A percentile compares a stretch with the other conserved stretches of the same genome.
phyloP scores from a whole-genome alignment of 2,329 filamentous ascomycete species.

The Phialophora expanda region DNA sequence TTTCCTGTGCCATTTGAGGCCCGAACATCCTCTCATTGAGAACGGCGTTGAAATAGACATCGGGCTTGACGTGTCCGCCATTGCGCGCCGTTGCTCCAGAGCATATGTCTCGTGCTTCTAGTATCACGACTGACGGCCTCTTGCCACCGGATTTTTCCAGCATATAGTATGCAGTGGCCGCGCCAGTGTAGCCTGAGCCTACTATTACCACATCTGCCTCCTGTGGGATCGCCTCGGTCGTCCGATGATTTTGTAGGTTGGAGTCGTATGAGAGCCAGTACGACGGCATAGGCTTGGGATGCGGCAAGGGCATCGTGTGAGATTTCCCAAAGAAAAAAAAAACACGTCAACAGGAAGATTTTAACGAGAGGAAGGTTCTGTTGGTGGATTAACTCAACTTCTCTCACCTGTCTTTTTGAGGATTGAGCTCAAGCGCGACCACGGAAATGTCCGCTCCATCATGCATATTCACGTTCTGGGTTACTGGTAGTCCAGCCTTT shows the following conservation, averaged over 20 bases:
- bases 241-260: conserved; percentile 28
- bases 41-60: conserved; percentile 48
- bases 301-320: conserved; percentile 25
- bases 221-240: conserved; percentile 43
- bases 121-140: conserved; percentile 45
- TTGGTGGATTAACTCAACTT: background rate
- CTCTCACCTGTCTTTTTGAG: background rate
- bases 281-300: conserved; percentile 26
- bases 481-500: background rate
- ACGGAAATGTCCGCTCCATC: conserved; percentile 4
- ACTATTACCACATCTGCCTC: conserved; percentile 55
- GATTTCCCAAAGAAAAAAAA: background rate
- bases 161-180: conserved; percentile 53
- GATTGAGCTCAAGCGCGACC: background rate
- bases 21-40: conserved; percentile 45
- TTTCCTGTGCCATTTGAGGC: conserved; percentile 46
- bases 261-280: conserved; percentile 34
- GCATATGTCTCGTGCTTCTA: conserved; percentile 50
- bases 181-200: conserved; percentile 56
- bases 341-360: background rate
- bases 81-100: conserved; percentile 55
- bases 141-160: conserved; percentile 38
- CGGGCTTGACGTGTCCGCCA: conserved; percentile 54
- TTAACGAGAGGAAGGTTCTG: background rate
- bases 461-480: background rate